phyloP scores from a whole-genome alignment of 495 filamentous ascomycete genomes.

The Tuber microsphaerosporum region DNA sequence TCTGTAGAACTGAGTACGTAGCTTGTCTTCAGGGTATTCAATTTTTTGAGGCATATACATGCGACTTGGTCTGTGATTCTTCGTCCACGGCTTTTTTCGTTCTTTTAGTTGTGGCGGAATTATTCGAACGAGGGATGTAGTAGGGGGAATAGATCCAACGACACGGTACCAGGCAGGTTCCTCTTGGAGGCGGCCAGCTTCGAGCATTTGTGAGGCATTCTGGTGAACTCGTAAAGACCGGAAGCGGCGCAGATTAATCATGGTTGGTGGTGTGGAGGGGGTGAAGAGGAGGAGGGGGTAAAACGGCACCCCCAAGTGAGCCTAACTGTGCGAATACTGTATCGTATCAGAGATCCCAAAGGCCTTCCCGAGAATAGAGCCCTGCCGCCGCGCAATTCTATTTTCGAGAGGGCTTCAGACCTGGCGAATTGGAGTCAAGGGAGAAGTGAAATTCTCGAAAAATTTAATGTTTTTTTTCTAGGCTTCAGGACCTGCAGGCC shows the following conservation, averaged over 20 bases:
- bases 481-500: background rate
- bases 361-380: background rate
- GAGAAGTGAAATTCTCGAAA: background rate
- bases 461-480: background rate
- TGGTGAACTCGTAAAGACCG: slow-evolving; percentile 66
- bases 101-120: slow-evolving; percentile 58
- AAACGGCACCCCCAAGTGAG: slow-evolving; percentile 53
- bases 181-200: slow-evolving; percentile 43
- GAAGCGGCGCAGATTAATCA: slow-evolving; percentile 44
- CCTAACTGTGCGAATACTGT: slow-evolving; percentile 32
- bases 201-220: slow-evolving; percentile 54
- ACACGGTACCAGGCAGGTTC: slow-evolving; percentile 72
- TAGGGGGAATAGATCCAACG: slow-evolving; percentile 66
- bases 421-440: background rate
- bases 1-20: slow-evolving; percentile 72
- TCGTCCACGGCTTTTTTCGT: slow-evolving; percentile 49
- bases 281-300: slow-evolving; percentile 43
- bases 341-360: background rate
- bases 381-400: background rate
- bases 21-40: slow-evolving; percentile 73
- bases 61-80: slow-evolving; percentile 57
- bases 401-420: background rate
- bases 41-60: slow-evolving; percentile 74
- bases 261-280: slow-evolving; percentile 7
- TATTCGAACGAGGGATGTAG: slow-evolving; percentile 65